phyloP scores from a whole-genome alignment of 2,329 filamentous ascomycete species.

The Hypoxylon rubiginosum region DNA sequence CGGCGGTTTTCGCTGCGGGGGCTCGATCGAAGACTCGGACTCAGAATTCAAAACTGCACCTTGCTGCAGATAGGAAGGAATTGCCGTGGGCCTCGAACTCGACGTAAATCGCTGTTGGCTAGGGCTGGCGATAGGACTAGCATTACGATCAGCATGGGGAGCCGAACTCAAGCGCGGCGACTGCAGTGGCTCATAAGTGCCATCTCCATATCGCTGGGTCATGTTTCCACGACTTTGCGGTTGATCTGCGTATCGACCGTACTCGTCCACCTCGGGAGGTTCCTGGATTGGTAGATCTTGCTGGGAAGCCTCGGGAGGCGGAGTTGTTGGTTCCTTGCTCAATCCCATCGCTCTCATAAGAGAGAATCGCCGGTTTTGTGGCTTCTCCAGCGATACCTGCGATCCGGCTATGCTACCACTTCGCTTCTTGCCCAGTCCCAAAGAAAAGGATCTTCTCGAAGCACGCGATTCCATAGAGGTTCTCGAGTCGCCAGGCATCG shows the following conservation, averaged over 20 bases:
- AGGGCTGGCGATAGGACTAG: conserved; percentile 56
- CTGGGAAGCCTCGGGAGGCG: conserved; percentile 64
- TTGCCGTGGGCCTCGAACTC: conserved; percentile 58
- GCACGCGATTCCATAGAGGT: conserved; percentile 77
- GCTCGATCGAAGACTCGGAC: conserved; percentile 68
- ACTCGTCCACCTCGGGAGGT: conserved; percentile 56
- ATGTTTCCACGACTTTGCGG: conserved; percentile 38
- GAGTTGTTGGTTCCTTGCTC: conserved; percentile 65
- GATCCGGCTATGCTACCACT: conserved; percentile 75
- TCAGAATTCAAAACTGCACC: conserved; percentile 63
- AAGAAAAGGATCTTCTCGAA: conserved; percentile 77
- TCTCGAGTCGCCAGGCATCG: conserved; percentile 71
- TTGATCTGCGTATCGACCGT: conserved; percentile 54
- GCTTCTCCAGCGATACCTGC: conserved; percentile 69
- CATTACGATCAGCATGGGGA: conserved; percentile 42
- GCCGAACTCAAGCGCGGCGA: conserved; percentile 48
- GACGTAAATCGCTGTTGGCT: conserved; percentile 59
- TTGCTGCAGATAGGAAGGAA: conserved; percentile 63
- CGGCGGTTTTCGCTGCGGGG: conserved; percentile 57
- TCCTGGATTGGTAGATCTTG: conserved; percentile 68
- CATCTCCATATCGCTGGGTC: conserved; percentile 56
- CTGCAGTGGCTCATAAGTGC: conserved; percentile 55
- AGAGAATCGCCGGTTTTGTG: conserved; percentile 72
- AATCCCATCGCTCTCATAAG: conserved; percentile 76
- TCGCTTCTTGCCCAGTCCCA: conserved; percentile 77